phyloP scores from a whole-genome alignment of 306 rosid species.

The Lathyrus sativus region DNA sequence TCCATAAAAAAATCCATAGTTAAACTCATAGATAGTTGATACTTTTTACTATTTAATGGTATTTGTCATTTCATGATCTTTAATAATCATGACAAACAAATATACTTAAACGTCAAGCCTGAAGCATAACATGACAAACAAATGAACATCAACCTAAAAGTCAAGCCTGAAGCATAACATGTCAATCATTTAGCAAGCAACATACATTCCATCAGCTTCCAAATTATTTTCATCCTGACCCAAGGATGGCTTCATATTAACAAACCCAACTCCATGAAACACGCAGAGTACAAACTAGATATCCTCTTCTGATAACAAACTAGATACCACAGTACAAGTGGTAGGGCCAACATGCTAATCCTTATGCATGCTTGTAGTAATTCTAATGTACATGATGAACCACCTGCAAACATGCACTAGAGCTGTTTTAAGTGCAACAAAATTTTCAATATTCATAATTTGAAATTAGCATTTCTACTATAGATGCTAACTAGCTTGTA shows the following conservation, averaged over 20 bases:
- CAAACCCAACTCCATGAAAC: conserved; percentile 31
- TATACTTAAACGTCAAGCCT: conserved; percentile 95
- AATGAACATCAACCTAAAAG: conserved; percentile 80
- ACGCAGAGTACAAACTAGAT: no score
- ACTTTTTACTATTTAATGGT: no score
- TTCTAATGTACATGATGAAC: no score
- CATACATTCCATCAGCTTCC: conserved; percentile 90
- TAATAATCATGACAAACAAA: conserved; percentile 16
- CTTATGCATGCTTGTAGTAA: no score
- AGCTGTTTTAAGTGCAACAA: conserved; percentile 25
- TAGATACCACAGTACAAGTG: no score
- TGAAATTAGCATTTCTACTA: conserved; percentile 16
- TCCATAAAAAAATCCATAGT: no score
- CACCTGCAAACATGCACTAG: no score
- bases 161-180: conserved; percentile 68
- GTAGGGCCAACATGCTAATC: no score
- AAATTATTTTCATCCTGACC: conserved; percentile 78
- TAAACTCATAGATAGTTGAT: no score
- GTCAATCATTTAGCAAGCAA: background rate
- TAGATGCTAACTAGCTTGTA: background rate
- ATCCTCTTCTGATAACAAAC: no score
- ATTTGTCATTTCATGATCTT: no score
- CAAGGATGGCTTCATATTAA: conserved; percentile 51
- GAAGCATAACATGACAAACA: conserved; percentile 31
- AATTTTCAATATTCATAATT: conserved; percentile 27